These are phyloP conservation scores for Pseudogymnoascus sp. DNA, from an alignment of 2,329 filamentous ascomycete genomes.

Conservation along the genomic window DNA sequence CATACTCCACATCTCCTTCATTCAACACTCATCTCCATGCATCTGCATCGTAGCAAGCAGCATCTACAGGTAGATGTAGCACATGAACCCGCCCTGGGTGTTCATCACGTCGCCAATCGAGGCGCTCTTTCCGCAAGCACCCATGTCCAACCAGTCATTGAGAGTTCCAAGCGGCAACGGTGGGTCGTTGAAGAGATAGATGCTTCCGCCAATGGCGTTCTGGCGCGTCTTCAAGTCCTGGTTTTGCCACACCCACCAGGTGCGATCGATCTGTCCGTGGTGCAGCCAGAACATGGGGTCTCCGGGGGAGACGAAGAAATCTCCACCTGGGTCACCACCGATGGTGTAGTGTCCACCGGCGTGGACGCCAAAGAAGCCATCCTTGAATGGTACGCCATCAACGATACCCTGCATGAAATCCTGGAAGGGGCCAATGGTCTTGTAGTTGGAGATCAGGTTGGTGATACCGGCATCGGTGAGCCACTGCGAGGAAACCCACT, in stretches of 20 bases:
- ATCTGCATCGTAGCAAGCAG: not conserved
- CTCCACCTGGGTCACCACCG: slow-evolving; percentile 37
- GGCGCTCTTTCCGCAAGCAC: not conserved
- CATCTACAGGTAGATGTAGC: slow-evolving; percentile 6
- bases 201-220: slow-evolving; percentile 30
- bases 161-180: not conserved
- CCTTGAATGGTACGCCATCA: slow-evolving; percentile 23
- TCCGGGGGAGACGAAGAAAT: slow-evolving; percentile 37
- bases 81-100: not conserved
- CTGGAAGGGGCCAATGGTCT: slow-evolving; percentile 37
- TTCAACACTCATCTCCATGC: not conserved
- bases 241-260: slow-evolving; percentile 44
- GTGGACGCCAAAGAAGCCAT: slow-evolving; percentile 25
- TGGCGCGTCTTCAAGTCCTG: slow-evolving; percentile 31
- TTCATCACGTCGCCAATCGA: not conserved
- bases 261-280: slow-evolving; percentile 39
- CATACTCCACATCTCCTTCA: not conserved
- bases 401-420: slow-evolving; percentile 35
- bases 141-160: not conserved
- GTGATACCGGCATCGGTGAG: slow-evolving; percentile 28
- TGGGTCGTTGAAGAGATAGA: slow-evolving; percentile 33
- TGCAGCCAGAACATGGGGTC: slow-evolving; percentile 41
- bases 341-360: slow-evolving; percentile 32
- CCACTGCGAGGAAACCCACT: slow-evolving; percentile 28
- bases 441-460: slow-evolving; percentile 33